Evolutionary conservation across 1,139 yeast genomes (phyloP), one percentile per base, ranked within the genome.

Genomic region (Scheffersomyces illinoinensis): DNA sequence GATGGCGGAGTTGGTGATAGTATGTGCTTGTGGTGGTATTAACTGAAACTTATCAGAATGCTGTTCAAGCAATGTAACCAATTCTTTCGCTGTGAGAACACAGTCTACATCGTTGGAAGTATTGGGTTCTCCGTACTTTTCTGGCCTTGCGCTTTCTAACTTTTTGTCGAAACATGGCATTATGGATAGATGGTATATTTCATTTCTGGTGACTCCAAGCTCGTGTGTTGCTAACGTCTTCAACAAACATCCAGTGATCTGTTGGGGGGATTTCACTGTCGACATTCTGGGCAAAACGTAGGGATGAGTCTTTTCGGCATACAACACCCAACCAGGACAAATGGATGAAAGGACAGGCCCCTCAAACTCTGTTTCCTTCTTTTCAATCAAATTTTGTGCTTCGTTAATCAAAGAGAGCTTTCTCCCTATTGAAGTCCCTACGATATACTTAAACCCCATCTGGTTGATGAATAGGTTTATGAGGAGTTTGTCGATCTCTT

Each of bases 131-230:
- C 69, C 71, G 21, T 72, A 74, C 59, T 77, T 73, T 64, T 92
- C 97, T 0, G 91, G 89, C 61, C 98, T 79, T 2, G 98, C 93
- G 49, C 98, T 96, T 75, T 95, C 99, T 50, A 95, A 81, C 73
- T 95, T 95, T 75, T 95, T 95, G 73, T 95, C 99, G 71, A 95
- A 95, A 68, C 98, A 95, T 1, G 99, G 98, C 98, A 95, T 93
- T 39, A 95, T 80, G 17, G 96, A 84, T 60, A 95, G 76, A 71
- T 93, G 98, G 69, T 91, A 96, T 0, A 92, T 76, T 3, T 83
- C 68, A 0, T 74, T 71, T 12, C 76, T 70, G 19, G 66, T 69
- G 58, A 71, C 73, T 46, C 66, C 70, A 61, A 76, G 65, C 47
- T 83, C 84, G 17, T 69, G 65, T 0, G 87, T 73, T 4, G 87